Evolutionary conservation across 2,329 filamentous ascomycete genomes (phyloP), one percentile per base, ranked within the genome.

Genomic region (Emergomyces pasteurianus): DNA sequence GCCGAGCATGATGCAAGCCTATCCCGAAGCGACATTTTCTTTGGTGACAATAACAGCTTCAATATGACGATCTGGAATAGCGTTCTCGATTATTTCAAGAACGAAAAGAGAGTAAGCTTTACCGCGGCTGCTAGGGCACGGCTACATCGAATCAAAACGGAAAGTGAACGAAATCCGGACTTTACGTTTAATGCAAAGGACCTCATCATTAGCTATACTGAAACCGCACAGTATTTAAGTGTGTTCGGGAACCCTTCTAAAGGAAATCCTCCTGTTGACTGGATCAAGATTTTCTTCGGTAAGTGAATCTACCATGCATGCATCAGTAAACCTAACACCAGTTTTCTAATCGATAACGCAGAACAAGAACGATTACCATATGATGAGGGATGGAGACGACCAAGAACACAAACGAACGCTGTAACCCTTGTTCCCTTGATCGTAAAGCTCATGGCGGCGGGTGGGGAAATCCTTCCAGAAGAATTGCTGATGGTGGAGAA

Each of bases 1-100:
- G 73, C 73, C 60, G 73, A 75, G 65, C 72, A 75, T 64, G 72
- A 74, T 60, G 71, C 67, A 8, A 70, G 68, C 31, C 61, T 75
- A 42, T 70, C 67, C 21, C 67, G 73, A 38, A 63, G 67, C 10
- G 73, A 76, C 60, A 67, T 66, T 52, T 70, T 65, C 60, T 67
- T 71, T 38, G 71, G 73, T 26, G 66, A 74, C 64, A 69, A 75
- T 60, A 65, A 71, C 62, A 64, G 58, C 40, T 75, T 75, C 65
- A 68, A 74, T 64, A 60, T 68, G 57, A 63, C 63, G 10, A 71
- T 70, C 49, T 75, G 57, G 60, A 23, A 61, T 38, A 63, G 63
- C 36, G 34, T 64, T 64, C 23, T 70, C 69, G 21, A 67, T 64
- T 23, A 68, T 72, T 58, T 61, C 64, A 10, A 63, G 67, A 21